These are phyloP conservation scores for Tuber indicum DNA, from an alignment of 495 filamentous ascomycete genomes.

Conservation along the genomic window DNA sequence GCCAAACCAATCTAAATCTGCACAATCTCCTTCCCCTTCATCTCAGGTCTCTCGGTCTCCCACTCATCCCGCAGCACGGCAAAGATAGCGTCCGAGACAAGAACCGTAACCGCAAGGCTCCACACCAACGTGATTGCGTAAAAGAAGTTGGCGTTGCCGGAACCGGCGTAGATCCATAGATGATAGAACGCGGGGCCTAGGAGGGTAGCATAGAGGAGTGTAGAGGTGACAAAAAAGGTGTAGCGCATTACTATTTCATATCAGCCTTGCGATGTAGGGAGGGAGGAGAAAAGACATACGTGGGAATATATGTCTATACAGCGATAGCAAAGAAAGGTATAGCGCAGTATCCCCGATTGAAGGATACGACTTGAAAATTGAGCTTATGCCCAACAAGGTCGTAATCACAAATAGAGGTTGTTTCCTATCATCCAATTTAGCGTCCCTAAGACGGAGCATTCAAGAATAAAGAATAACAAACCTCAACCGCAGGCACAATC, in stretches of 20 bases:
- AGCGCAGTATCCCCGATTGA: slow-evolving; percentile 80
- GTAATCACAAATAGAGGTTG: slow-evolving; percentile 83
- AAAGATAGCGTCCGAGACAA: slow-evolving; percentile 76
- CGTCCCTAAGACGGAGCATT: background rate
- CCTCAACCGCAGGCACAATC: slow-evolving; percentile 69
- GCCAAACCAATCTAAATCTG: slow-evolving; percentile 56
- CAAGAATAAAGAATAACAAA: slow-evolving; percentile 7
- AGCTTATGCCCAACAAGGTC: slow-evolving; percentile 75
- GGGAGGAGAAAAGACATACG: slow-evolving; percentile 49
- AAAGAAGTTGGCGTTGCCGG: slow-evolving; percentile 98
- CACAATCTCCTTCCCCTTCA: slow-evolving; percentile 74
- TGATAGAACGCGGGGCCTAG: slow-evolving; percentile 94
- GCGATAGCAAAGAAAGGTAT: slow-evolving; percentile 71
- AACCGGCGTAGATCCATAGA: slow-evolving; percentile 97
- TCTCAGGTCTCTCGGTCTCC: slow-evolving; percentile 85
- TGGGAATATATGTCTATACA: slow-evolving; percentile 93
- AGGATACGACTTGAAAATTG: slow-evolving; percentile 93
- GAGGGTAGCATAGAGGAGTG: slow-evolving; percentile 76
- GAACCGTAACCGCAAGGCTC: slow-evolving; percentile 74
- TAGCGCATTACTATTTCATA: slow-evolving; percentile 71
- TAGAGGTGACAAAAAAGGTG: slow-evolving; percentile 73
- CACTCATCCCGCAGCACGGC: slow-evolving; percentile 86
- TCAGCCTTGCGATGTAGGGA: slow-evolving; percentile 15
- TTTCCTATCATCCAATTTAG: slow-evolving; percentile 32
- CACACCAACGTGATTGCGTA: slow-evolving; percentile 98